Percentiles rank a stretch among this genome's conserved stretches.
Conservation (phyloP, 2,329 filamentous ascomycete genomes). For the Phaeoacremonium minimum region DNA sequence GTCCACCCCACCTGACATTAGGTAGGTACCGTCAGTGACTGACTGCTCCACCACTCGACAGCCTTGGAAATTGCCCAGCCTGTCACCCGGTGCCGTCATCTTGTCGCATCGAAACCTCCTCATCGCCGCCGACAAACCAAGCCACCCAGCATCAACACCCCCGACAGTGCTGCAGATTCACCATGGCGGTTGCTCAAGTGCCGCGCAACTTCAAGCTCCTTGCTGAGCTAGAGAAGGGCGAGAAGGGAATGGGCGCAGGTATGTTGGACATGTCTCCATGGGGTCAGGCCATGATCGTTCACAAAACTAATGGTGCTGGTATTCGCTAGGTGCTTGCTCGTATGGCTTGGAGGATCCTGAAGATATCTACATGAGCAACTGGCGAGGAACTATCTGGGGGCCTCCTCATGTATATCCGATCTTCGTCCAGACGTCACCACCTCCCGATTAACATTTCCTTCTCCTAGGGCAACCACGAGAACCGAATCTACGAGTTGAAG, state of each 20-base stretch:
- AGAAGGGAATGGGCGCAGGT: constrained; percentile 94
- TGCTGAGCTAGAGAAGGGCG: constrained; percentile 97
- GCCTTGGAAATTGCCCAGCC: no score
- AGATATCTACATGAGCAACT: constrained; percentile 95
- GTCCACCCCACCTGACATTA: no score
- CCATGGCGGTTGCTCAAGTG: constrained; percentile 51
- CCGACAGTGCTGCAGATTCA: no score
- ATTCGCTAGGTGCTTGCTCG: constrained; percentile 75
- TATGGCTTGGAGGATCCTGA: constrained; percentile 93
- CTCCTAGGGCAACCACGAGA: constrained; percentile 85
- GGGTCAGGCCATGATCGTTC: neutral
- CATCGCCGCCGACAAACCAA: no score
- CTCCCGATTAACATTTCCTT: neutral
- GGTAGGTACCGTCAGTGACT: no score
- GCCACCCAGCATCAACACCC: no score
- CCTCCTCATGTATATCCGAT: constrained; percentile 72
- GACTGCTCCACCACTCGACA: no score
- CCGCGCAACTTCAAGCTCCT: constrained; percentile 94
- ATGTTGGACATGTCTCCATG: constrained; percentile 28
- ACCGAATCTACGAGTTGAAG: constrained; percentile 96
- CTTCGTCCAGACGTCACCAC: neutral
- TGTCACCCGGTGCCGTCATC: no score
- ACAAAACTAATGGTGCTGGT: no score
- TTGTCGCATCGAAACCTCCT: no score
- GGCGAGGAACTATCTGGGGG: constrained; percentile 96